A percentile compares a stretch with the other conserved stretches of the same genome.
Conservation (phyloP, 768 basidiomycete genomes). For the Boletus pseudopeckii region DNA sequence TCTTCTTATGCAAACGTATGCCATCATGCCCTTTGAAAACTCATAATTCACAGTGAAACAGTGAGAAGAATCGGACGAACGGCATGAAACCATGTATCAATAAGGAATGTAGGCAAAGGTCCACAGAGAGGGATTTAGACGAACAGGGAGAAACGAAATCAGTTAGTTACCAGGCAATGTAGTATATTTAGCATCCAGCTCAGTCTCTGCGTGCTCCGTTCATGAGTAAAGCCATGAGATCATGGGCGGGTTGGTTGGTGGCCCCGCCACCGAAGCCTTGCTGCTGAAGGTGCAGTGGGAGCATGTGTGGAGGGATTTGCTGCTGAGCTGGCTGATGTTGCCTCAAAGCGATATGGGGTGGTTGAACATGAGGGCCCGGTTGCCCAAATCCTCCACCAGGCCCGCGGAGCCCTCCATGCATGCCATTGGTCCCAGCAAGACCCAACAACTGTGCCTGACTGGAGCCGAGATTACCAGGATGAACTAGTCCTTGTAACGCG, state of each 20-base stretch:
- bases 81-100: slow-evolving; percentile 31
- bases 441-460: slow-evolving; percentile 45
- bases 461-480: slow-evolving; percentile 52
- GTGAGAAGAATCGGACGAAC: slow-evolving; percentile 17
- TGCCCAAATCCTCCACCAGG: slow-evolving; percentile 41
- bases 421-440: slow-evolving; percentile 43
- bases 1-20: neutral
- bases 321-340: slow-evolving; percentile 40
- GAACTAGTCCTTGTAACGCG: slow-evolving; percentile 50
- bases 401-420: slow-evolving; percentile 44
- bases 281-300: slow-evolving; percentile 60
- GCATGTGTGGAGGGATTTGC: slow-evolving; percentile 51
- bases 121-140: slow-evolving; percentile 17
- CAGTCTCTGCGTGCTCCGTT: slow-evolving; percentile 66
- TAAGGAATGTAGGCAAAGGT: slow-evolving; percentile 31
- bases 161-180: slow-evolving; percentile 6
- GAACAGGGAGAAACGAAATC: slow-evolving; percentile 11
- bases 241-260: slow-evolving; percentile 59
- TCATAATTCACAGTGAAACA: slow-evolving; percentile 29
- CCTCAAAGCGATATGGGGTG: slow-evolving; percentile 30
- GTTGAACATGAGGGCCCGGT: slow-evolving; percentile 32
- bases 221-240: slow-evolving; percentile 84
- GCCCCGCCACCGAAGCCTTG: slow-evolving; percentile 46
- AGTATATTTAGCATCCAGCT: slow-evolving; percentile 25
- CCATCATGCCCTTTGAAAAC: slow-evolving; percentile 10